Percentiles rank a stretch among this genome's conserved stretches.
These are phyloP conservation scores for Mycosphaerelloides madeirae DNA, from an alignment of 2,329 filamentous ascomycete genomes.

Conservation along the genomic window DNA sequence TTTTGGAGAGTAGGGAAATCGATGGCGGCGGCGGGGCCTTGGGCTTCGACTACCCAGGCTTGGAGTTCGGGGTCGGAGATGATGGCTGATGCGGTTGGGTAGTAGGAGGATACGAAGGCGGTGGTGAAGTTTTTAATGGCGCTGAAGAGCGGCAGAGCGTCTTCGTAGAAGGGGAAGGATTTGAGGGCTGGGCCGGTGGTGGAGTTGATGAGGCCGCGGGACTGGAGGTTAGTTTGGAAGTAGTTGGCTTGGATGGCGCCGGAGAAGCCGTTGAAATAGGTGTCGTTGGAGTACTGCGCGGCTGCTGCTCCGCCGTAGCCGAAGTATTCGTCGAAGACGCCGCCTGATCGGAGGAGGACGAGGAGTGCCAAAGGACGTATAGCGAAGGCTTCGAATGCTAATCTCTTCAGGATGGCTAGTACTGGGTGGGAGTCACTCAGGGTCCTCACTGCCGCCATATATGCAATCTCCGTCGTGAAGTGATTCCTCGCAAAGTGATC, in stretches of 20 bases:
- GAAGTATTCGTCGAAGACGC: constrained; percentile 25
- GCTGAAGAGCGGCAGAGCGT: constrained; percentile 36
- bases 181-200: constrained; percentile 35
- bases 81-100: constrained; percentile 33
- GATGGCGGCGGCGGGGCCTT: constrained; percentile 33
- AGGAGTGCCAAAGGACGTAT: constrained; percentile 13
- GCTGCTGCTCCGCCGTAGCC: constrained; percentile 13
- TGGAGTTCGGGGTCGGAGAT: constrained; percentile 40
- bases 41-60: constrained; percentile 43
- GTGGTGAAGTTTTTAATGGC: constrained; percentile 38
- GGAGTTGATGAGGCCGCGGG: constrained; percentile 40
- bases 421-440: constrained; percentile 46
- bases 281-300: constrained; percentile 7
- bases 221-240: constrained; percentile 35
- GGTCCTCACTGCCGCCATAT: constrained; percentile 45
- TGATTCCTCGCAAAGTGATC: constrained; percentile 45
- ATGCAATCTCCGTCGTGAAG: constrained; percentile 41
- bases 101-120: constrained; percentile 44
- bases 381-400: constrained; percentile 27
- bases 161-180: constrained; percentile 44
- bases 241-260: constrained; percentile 37
- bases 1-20: constrained; percentile 39
- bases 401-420: constrained; percentile 31
- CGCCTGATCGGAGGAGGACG: constrained; percentile 18
- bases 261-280: constrained; percentile 16